phyloP scores from a whole-genome alignment of 305 asterid genomes.

The Stenogyne calaminthoides region DNA sequence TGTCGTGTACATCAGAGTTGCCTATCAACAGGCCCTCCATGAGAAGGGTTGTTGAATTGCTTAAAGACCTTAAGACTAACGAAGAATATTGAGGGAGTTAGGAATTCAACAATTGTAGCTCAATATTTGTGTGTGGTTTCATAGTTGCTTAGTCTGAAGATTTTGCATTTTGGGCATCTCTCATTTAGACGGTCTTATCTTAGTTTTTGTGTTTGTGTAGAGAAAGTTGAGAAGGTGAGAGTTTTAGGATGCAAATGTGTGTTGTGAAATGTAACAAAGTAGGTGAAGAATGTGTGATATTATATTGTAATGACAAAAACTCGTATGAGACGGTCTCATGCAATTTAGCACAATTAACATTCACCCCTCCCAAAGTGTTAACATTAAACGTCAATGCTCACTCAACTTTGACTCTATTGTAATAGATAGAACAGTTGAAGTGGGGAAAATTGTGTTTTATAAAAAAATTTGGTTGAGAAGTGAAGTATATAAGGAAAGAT shows the following conservation, averaged over 20 bases:
- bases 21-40: conserved; percentile 84
- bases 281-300: not conserved
- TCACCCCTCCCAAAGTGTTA: too few species aligned
- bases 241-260: not conserved
- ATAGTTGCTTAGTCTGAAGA: not conserved
- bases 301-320: too few species aligned
- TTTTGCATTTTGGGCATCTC: not conserved
- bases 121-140: not conserved
- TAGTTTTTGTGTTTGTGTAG: not conserved
- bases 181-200: too few species aligned
- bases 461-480: not conserved
- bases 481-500: not conserved
- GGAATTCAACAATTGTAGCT: not conserved
- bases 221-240: not conserved
- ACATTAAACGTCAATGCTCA: too few species aligned
- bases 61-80: conserved; percentile 33
- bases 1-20: conserved; percentile 59
- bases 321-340: too few species aligned
- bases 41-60: conserved; percentile 81
- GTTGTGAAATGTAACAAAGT: too few species aligned
- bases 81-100: not conserved
- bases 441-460: not conserved
- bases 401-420: too few species aligned
- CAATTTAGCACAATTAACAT: too few species aligned
- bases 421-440: too few species aligned